Percentiles rank a stretch among this genome's conserved stretches.
Evolutionary conservation across 2,329 filamentous ascomycete genomes (phyloP).

Genomic region (Pseudogymnoascus sp.): DNA sequence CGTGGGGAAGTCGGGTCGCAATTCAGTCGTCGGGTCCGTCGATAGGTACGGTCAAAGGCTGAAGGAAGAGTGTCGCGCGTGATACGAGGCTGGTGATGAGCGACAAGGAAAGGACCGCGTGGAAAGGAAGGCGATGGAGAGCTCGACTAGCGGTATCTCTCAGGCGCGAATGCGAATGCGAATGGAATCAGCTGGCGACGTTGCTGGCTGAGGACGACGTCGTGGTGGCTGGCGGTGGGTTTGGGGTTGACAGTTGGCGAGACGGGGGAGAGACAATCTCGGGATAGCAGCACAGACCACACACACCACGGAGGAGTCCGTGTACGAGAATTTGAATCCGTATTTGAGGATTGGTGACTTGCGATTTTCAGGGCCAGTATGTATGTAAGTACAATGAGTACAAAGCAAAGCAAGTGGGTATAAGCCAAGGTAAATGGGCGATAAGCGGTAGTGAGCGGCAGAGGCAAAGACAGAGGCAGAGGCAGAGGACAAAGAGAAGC

Average conservation of each 20-base stretch:
- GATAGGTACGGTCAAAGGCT: neutral
- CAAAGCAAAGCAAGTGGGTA: neutral
- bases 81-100: neutral
- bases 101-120: neutral
- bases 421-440: neutral
- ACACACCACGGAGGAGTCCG: constrained; percentile 3
- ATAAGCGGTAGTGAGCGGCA: neutral
- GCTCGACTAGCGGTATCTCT: constrained; percentile 8
- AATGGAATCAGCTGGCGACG: neutral
- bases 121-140: neutral
- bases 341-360: neutral
- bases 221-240: constrained; percentile 4
- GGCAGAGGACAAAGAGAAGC: neutral
- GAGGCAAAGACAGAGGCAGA: neutral
- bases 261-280: constrained; percentile 7
- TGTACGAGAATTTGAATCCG: constrained; percentile 3
- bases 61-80: neutral
- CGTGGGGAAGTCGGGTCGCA: neutral
- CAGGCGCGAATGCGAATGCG: neutral
- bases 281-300: constrained; percentile 8
- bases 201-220: neutral
- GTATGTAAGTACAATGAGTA: neutral
- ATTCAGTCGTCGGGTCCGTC: neutral
- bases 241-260: constrained; percentile 4
- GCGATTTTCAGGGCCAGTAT: neutral